These are phyloP conservation scores for Ophiostoma ips DNA, from an alignment of 2,329 filamentous ascomycete genomes.

Conservation along the genomic window DNA sequence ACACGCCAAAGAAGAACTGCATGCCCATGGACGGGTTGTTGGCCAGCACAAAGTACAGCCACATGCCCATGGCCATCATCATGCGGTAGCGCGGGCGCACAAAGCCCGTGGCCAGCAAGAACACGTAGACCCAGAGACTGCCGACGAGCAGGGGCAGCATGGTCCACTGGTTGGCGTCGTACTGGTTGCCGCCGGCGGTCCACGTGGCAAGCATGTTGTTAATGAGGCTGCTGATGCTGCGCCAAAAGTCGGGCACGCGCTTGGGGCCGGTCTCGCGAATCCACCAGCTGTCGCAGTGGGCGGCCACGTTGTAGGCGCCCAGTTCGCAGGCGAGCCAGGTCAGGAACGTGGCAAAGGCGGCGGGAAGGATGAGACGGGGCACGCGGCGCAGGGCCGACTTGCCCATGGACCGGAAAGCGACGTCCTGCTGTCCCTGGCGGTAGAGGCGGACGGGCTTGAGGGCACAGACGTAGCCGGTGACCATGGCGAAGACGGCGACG, in stretches of 20 bases:
- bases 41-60: slow-evolving; percentile 33
- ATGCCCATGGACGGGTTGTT: slow-evolving; percentile 31
- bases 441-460: slow-evolving; percentile 44
- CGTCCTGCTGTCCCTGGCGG: slow-evolving; percentile 37
- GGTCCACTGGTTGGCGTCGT: slow-evolving; percentile 47
- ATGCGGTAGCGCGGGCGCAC: slow-evolving; percentile 36
- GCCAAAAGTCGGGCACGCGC: slow-evolving; percentile 23
- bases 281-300: slow-evolving; percentile 46
- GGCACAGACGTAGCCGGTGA: slow-evolving; percentile 50
- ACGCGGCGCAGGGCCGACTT: slow-evolving; percentile 44
- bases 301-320: slow-evolving; percentile 41
- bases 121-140: slow-evolving; percentile 39
- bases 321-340: slow-evolving; percentile 40
- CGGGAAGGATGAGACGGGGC: slow-evolving; percentile 43
- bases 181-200: slow-evolving; percentile 34
- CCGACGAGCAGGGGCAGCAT: slow-evolving; percentile 39
- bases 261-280: slow-evolving; percentile 35
- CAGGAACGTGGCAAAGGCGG: slow-evolving; percentile 37
- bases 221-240: slow-evolving; percentile 30
- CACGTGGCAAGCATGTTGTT: slow-evolving; percentile 36
- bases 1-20: slow-evolving; percentile 48
- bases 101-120: slow-evolving; percentile 35
- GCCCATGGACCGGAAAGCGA: slow-evolving; percentile 38
- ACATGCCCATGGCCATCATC: slow-evolving; percentile 30
- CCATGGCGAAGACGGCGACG: slow-evolving; percentile 52